phyloP scores from a whole-genome alignment of 2,329 filamentous ascomycete species.

The Colletotrichum sp. region DNA sequence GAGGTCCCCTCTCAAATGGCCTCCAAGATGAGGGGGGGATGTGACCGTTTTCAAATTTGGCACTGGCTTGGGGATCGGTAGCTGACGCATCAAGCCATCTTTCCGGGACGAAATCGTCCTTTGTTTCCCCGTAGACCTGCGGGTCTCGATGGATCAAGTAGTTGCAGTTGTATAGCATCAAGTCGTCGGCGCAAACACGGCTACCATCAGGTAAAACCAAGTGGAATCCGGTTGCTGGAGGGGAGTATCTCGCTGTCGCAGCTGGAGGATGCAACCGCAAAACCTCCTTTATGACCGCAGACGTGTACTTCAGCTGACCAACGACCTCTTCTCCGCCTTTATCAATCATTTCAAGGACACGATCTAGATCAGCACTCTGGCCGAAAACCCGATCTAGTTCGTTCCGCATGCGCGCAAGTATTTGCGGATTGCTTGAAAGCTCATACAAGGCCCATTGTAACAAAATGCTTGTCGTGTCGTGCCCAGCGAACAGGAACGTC shows the following conservation, averaged over 20 bases:
- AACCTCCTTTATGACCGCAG: slow-evolving; percentile 43
- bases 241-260: slow-evolving; percentile 30
- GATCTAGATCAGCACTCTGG: slow-evolving; percentile 27
- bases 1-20: slow-evolving; percentile 58
- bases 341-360: slow-evolving; percentile 29
- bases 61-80: neutral
- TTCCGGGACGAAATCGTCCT: slow-evolving; percentile 42
- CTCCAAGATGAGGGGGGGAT: slow-evolving; percentile 49
- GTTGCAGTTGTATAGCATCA: slow-evolving; percentile 38
- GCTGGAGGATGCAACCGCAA: slow-evolving; percentile 40
- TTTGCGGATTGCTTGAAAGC: slow-evolving; percentile 34
- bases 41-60: neutral
- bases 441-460: slow-evolving; percentile 43
- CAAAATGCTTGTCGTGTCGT: slow-evolving; percentile 43
- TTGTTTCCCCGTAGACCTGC: slow-evolving; percentile 38
- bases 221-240: slow-evolving; percentile 29
- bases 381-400: slow-evolving; percentile 43
- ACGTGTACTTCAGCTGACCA: slow-evolving; percentile 37
- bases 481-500: slow-evolving; percentile 45
- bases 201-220: slow-evolving; percentile 31
- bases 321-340: slow-evolving; percentile 30
- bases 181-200: slow-evolving; percentile 34
- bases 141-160: slow-evolving; percentile 39
- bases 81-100: slow-evolving; percentile 36
- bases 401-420: slow-evolving; percentile 29